phyloP scores from a whole-genome alignment of 495 filamentous ascomycete species.

The Hypoxylon intermedium region DNA sequence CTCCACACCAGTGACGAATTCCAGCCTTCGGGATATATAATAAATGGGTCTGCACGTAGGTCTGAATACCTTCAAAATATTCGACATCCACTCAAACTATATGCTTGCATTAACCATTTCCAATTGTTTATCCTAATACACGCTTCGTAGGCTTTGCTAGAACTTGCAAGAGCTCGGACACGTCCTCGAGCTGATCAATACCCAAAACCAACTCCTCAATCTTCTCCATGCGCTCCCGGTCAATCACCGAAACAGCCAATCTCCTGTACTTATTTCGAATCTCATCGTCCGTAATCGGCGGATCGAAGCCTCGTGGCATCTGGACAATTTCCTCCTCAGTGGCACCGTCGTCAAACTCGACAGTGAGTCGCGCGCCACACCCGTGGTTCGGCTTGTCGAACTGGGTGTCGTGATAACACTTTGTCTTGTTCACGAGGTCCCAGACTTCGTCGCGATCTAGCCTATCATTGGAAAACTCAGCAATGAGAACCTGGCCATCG shows the following conservation, averaged over 20 bases:
- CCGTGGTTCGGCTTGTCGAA: constrained; percentile 33
- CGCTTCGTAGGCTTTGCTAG: too few relatives aligned
- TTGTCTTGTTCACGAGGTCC: constrained; percentile 46
- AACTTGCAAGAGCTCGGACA: too few relatives aligned
- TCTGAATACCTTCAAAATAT: too few relatives aligned
- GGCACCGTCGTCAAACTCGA: constrained; percentile 42
- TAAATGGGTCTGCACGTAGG: too few relatives aligned
- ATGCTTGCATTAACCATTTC: too few relatives aligned
- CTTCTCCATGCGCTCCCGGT: constrained; percentile 39
- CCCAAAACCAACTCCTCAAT: constrained; percentile 50
- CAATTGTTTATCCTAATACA: too few relatives aligned
- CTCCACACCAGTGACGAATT: too few relatives aligned
- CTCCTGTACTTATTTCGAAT: constrained; percentile 45
- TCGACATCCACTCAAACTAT: too few relatives aligned
- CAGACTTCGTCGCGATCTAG: constrained; percentile 52
- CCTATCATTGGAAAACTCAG: constrained; percentile 43
- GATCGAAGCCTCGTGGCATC: constrained; percentile 37
- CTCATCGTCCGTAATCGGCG: constrained; percentile 46
- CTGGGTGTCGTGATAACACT: constrained; percentile 43
- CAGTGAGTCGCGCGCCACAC: too few relatives aligned
- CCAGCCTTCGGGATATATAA: too few relatives aligned
- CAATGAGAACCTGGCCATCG: constrained; percentile 46
- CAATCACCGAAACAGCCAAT: constrained; percentile 40
- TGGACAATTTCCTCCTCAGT: constrained; percentile 32
- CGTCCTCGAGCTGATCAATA: too few relatives aligned